These are phyloP conservation scores for Corymbia maculata DNA, from an alignment of 345 rosid genomes.

Conservation along the genomic window DNA sequence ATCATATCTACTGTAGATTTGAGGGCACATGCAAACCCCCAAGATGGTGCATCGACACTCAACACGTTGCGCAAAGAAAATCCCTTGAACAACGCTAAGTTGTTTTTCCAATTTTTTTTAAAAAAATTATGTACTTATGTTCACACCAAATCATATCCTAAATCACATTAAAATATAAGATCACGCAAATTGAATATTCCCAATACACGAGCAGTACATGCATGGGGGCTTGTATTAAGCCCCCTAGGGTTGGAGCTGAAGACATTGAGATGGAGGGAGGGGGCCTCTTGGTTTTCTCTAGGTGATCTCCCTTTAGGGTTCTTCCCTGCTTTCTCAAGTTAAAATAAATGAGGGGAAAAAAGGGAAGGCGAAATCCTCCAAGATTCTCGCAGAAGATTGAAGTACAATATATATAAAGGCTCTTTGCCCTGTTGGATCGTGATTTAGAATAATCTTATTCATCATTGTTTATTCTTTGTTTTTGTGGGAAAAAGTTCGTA, in stretches of 20 bases:
- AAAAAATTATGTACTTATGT: neutral
- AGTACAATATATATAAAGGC: neutral
- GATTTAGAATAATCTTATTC: neutral
- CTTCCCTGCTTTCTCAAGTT: conserved; percentile 1
- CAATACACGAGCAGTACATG: neutral
- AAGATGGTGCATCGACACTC: neutral
- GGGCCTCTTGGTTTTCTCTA: neutral
- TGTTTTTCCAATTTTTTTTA: neutral
- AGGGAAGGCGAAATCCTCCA: conserved; percentile 3
- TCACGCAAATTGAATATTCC: neutral
- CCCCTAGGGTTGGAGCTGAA: neutral
- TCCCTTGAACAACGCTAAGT: neutral
- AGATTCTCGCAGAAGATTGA: conserved; percentile 16
- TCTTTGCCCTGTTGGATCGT: neutral
- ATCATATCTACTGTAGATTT: conserved; percentile 5
- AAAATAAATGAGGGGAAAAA: neutral
- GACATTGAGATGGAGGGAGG: neutral
- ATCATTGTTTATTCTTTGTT: neutral
- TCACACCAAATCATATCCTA: conserved; percentile 9
- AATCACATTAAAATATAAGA: conserved; percentile 14
- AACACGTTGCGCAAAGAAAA: neutral
- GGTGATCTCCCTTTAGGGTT: neutral
- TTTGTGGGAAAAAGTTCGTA: neutral
- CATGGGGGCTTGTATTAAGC: conserved; percentile 9
- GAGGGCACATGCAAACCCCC: conserved; percentile 1